Evolutionary conservation across 2,329 filamentous ascomycete genomes (phyloP).

Genomic region (Cladosporium sp.): DNA sequence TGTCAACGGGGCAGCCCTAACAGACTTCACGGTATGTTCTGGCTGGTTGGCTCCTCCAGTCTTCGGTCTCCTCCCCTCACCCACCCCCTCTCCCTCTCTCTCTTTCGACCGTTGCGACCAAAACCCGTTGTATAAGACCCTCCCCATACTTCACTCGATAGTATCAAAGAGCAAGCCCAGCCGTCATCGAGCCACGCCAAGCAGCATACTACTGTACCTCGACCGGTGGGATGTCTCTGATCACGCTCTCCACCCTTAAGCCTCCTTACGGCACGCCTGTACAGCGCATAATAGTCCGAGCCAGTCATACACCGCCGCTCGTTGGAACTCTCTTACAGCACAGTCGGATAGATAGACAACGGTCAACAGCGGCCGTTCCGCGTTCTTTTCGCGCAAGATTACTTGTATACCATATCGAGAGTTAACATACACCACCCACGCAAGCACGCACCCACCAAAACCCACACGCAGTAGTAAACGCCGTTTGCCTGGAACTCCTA

Average conservation of each 20-base stretch:
- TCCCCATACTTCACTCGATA: too few species aligned
- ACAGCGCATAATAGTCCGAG: neutral
- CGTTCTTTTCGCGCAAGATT: constrained; percentile 5
- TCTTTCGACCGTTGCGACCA: neutral
- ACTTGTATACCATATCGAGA: neutral
- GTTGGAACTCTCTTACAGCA: too few species aligned
- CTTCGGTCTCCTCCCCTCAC: neutral
- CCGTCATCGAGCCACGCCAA: too few species aligned
- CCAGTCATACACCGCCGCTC: too few species aligned
- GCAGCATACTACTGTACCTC: too few species aligned
- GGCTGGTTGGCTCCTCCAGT: too few species aligned
- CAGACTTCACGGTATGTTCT: too few species aligned
- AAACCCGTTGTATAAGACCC: too few species aligned
- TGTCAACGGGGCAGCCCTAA: too few species aligned
- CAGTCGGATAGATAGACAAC: neutral
- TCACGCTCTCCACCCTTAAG: neutral
- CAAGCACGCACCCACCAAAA: neutral
- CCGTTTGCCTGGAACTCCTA: constrained; percentile 9
- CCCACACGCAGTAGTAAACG: neutral
- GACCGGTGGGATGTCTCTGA: constrained; percentile 2
- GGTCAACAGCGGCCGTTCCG: constrained; percentile 3
- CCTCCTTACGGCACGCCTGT: neutral
- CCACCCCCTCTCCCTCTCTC: too few species aligned
- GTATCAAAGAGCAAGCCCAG: too few species aligned
- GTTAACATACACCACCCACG: too few species aligned